A percentile compares a stretch with the other conserved stretches of the same genome.
These are phyloP conservation scores for Penicillium fimorum DNA, from an alignment of 495 filamentous ascomycete genomes.

Conservation along the genomic window DNA sequence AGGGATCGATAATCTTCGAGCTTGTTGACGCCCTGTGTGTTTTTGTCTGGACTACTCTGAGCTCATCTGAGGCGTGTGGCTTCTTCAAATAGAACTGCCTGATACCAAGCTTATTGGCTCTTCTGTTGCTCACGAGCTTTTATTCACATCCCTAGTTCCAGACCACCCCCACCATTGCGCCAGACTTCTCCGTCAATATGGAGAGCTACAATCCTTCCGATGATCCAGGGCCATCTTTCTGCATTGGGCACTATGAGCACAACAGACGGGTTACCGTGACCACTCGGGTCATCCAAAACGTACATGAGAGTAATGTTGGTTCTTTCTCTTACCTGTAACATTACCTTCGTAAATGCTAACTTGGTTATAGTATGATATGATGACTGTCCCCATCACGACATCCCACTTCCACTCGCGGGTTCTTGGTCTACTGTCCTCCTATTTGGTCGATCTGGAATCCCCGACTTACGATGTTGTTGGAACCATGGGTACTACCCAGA, in stretches of 20 bases:
- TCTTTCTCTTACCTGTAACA: slow-evolving; percentile 7
- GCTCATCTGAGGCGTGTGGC: not conserved
- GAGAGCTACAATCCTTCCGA: slow-evolving; percentile 47
- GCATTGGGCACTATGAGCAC: slow-evolving; percentile 81
- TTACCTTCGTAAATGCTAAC: slow-evolving; percentile 12
- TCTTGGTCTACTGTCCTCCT: slow-evolving; percentile 57
- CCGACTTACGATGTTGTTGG: slow-evolving; percentile 33
- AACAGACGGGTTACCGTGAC: slow-evolving; percentile 60
- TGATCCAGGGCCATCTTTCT: slow-evolving; percentile 63
- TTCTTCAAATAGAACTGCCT: not conserved
- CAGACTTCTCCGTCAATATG: slow-evolving; percentile 33
- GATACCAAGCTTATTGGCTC: not conserved
- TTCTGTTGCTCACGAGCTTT: not conserved
- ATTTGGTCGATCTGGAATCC: slow-evolving; percentile 44
- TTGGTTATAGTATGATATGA: slow-evolving; percentile 76
- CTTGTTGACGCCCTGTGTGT: slow-evolving; percentile 9
- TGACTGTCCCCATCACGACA: slow-evolving; percentile 87
- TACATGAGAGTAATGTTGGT: slow-evolving; percentile 58
- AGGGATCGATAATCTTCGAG: slow-evolving; percentile 23
- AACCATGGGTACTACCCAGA: slow-evolving; percentile 37
- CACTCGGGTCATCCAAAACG: slow-evolving; percentile 60
- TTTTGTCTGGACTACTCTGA: not conserved
- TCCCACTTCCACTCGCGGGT: slow-evolving; percentile 76
- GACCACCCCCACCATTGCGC: slow-evolving; percentile 10
- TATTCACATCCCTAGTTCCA: slow-evolving; percentile 15